Evolutionary conservation across 805 yeast genomes (phyloP), one percentile per base, ranked within the genome.

Genomic region (Sugiyamaella marilandica): DNA sequence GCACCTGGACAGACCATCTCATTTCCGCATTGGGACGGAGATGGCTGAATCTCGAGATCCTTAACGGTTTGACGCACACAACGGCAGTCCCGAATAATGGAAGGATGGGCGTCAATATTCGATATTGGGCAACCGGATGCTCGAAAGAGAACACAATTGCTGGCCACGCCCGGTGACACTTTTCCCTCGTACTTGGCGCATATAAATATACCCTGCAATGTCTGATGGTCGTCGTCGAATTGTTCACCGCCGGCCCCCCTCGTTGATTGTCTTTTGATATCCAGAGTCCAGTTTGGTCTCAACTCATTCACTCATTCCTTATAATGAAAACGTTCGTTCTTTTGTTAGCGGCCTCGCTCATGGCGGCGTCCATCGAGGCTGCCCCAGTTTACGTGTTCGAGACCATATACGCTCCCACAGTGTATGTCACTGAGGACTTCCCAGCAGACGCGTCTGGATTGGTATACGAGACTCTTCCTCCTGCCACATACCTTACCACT

Each of bases 351-450:
- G n/a, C 26, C 4, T 39, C 52, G n/a, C 16, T 43, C 10, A 19
- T 48, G n/a, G 26, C 44, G 5, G 10, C 18, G 37, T 14, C 48
- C 11, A 33, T 35, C 39, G 18, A 18, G 26, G 41, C 52, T 5
- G 52, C 52, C n/a, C 52, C 52, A 5, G 52, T 49, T 26, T 39
- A 39, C 47, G 66, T 56, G 31, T 61, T 49, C 41, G 55, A 52
- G n/a, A 62, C 66, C 10, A 53, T 49, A 2, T 36, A 52, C 5
- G 47, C 47, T 18, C 54, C 54, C 24, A 57, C 62, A 10, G 57
- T 50, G n/a, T 62, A 50, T 46, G 60, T 55, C 43, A 62, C 65
- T 14, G 49, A 47, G 14, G 44, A 55, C 39, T 39, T 39, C 24
- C 37, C 37, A 13, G 43, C 43, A 4, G 43, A 21, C 19, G 19